A percentile compares a stretch with the other conserved stretches of the same genome.
Conservation (phyloP, 352 stramenopile species). For the Globisporangium mamillatum region DNA sequence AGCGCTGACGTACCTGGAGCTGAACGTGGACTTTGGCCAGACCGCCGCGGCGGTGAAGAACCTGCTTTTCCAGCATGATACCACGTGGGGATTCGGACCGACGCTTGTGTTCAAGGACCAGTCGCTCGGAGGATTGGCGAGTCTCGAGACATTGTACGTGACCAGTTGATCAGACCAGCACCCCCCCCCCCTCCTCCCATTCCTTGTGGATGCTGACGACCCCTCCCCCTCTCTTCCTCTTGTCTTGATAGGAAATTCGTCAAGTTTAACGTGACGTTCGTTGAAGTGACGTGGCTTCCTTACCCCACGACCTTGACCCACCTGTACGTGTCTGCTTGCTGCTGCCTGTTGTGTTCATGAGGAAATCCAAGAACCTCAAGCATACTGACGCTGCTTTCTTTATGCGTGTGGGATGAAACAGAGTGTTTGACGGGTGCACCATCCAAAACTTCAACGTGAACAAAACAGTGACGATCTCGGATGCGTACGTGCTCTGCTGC, state of each 20-base stretch:
- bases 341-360: neutral
- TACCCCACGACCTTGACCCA: slow-evolving; percentile 26
- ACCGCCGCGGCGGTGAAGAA: slow-evolving; percentile 3
- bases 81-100: slow-evolving; percentile 18
- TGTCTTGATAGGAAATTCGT: slow-evolving; percentile 25
- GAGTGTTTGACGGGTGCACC: slow-evolving; percentile 39
- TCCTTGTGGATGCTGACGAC: neutral
- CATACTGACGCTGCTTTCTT: neutral
- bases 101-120: slow-evolving; percentile 18
- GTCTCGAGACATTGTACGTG: slow-evolving; percentile 29
- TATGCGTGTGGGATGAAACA: slow-evolving; percentile 10
- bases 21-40: slow-evolving; percentile 10
- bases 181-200: neutral
- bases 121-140: slow-evolving; percentile 24
- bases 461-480: slow-evolving; percentile 28
- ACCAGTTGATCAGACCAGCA: neutral
- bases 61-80: slow-evolving; percentile 13
- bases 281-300: slow-evolving; percentile 34
- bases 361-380: neutral
- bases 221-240: neutral
- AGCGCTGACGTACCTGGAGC: slow-evolving; percentile 25
- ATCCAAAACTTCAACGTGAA: slow-evolving; percentile 38
- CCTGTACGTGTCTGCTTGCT: slow-evolving; percentile 25
- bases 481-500: slow-evolving; percentile 25
- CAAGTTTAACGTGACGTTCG: slow-evolving; percentile 41